Evolutionary conservation across 768 basidiomycete genomes (phyloP), one percentile per base, ranked within the genome.

Genomic region (Panellus pusillus): DNA sequence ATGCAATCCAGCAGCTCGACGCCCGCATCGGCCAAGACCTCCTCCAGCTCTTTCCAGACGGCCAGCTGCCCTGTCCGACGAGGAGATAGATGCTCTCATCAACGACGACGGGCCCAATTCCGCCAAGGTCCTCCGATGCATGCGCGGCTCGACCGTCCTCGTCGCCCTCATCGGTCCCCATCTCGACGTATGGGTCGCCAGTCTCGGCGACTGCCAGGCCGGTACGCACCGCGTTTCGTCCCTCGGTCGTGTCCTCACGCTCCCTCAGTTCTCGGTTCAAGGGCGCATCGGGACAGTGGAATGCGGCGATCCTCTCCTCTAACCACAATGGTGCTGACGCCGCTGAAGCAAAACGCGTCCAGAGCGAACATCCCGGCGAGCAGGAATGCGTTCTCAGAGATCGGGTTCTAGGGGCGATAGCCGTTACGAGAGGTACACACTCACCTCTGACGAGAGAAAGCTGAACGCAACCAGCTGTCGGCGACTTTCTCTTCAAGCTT

Each of bases 161-260:
- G 62, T 82, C 31, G 68, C 80, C 5, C 64, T 84, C 24, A 60
- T 78, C 9, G 75, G 81, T 52, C 76, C 79, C 4, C 38, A 51
- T 13, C 66, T 69, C 19, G 76, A 80, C 52, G 55, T 82, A 1
- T 83, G 81, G 80, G 78, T 82, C 12, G 80, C 78, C 3, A 81
- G 79, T 62, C 66, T 82, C 32, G 82, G 82, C 4, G 82, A 84
- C 62, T 80, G 80, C 57, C 73, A 73, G 58, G 80, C 79, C 52
- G 73, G 82, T 80, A 53, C 50, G 73, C 55, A 40, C 24, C 2
- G 13, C 41, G 1, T 7, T 6, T 6, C 12, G 18, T 45, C 44
- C 38, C 15, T 13, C 11, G 29, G 24, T n/a, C n/a, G n/a, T n/a
- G n/a, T n/a, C n/a, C n/a, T n/a, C 50, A 32, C 14, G 24, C 40